phyloP scores from a whole-genome alignment of 306 rosid species.

The Medicago lupulina region DNA sequence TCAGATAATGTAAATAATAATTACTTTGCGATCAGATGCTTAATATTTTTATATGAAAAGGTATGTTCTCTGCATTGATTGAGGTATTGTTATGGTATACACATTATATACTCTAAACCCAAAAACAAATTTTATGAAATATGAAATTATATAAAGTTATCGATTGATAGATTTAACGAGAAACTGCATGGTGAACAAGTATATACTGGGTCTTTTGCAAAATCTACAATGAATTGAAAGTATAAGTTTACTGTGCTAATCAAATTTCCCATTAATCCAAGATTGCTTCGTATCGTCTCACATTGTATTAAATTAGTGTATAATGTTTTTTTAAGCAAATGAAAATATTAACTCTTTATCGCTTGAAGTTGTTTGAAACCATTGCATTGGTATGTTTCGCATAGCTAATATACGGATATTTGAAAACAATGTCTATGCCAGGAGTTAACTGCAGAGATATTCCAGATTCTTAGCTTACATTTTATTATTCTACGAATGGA shows the following conservation, averaged over 20 bases:
- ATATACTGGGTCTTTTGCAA: constrained; percentile 15
- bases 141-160: background rate
- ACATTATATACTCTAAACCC: background rate
- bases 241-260: background rate
- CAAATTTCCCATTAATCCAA: constrained; percentile 3
- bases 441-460: background rate
- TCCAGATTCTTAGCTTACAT: constrained; percentile 14
- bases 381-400: constrained; percentile 13
- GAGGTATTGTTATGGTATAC: background rate
- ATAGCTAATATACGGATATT: constrained; percentile 4
- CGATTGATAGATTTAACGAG: background rate
- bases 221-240: background rate
- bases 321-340: background rate
- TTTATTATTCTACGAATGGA: background rate
- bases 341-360: background rate
- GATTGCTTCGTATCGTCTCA: background rate
- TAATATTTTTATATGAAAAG: constrained; percentile 18
- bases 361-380: constrained; percentile 6
- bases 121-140: constrained; percentile 4
- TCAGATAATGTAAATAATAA: constrained; percentile 6
- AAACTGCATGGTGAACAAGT: constrained; percentile 7
- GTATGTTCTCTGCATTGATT: background rate
- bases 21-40: constrained; percentile 14
- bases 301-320: background rate
- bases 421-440: background rate